A percentile compares a stretch with the other conserved stretches of the same genome.
phyloP scores from a whole-genome alignment of 2,329 filamentous ascomycete species.

The Sclerotinia subarctica region DNA sequence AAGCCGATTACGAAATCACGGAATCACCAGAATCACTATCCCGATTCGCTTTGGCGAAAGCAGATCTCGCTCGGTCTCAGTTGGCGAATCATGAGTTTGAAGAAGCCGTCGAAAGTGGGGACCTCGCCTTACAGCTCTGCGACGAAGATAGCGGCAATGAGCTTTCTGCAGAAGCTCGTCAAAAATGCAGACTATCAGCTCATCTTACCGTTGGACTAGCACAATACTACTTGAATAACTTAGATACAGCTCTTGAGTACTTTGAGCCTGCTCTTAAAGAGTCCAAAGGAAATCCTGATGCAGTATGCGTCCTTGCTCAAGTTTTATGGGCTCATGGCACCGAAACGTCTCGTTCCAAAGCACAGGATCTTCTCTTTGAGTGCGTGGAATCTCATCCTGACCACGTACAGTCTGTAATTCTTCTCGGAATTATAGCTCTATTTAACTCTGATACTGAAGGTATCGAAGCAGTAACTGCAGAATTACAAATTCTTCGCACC shows the following conservation, averaged over 20 bases:
- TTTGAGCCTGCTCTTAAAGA: slow-evolving; percentile 80
- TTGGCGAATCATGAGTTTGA: slow-evolving; percentile 65
- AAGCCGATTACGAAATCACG: slow-evolving; percentile 78
- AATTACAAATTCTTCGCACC: slow-evolving; percentile 70
- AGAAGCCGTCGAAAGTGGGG: slow-evolving; percentile 73
- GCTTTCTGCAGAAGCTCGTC: slow-evolving; percentile 61
- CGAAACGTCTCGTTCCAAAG: slow-evolving; percentile 68
- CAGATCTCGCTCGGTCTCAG: slow-evolving; percentile 81
- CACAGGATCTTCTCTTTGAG: slow-evolving; percentile 75
- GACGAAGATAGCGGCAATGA: slow-evolving; percentile 67
- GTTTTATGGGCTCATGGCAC: slow-evolving; percentile 89
- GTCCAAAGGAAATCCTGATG: slow-evolving; percentile 72
- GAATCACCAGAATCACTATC: slow-evolving; percentile 73
- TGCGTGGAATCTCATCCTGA: slow-evolving; percentile 70
- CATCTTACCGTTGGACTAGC: slow-evolving; percentile 84
- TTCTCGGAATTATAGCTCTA: slow-evolving; percentile 80
- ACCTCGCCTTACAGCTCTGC: slow-evolving; percentile 75
- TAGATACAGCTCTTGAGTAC: slow-evolving; percentile 69
- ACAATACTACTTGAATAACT: slow-evolving; percentile 65
- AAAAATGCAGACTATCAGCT: slow-evolving; percentile 73
- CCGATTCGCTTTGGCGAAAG: slow-evolving; percentile 76
- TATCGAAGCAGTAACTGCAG: slow-evolving; percentile 74
- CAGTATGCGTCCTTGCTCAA: slow-evolving; percentile 83
- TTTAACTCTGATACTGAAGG: slow-evolving; percentile 77
- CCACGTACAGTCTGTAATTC: slow-evolving; percentile 74